Evolutionary conservation across 768 basidiomycete genomes (phyloP).

Genomic region (Kwoniella sp.): DNA sequence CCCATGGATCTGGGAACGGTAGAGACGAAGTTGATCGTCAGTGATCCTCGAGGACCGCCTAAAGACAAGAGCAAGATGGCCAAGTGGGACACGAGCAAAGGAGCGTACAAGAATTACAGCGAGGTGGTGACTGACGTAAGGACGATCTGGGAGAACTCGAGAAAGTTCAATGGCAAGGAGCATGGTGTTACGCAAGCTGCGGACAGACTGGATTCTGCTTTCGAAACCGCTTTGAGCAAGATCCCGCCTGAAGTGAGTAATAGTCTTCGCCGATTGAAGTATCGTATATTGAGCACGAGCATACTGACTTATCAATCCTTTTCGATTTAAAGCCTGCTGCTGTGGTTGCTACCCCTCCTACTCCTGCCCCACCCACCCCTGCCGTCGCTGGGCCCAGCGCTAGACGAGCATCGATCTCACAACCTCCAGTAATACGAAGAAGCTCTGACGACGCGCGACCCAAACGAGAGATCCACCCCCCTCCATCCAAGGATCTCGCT

Average conservation of each 20-base stretch:
- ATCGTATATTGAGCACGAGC: too few relatives aligned
- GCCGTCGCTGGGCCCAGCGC: slow-evolving; percentile 34
- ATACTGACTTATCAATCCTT: neutral
- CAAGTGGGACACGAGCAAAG: slow-evolving; percentile 51
- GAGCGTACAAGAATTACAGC: slow-evolving; percentile 67
- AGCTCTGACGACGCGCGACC: slow-evolving; percentile 67
- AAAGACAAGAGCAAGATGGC: slow-evolving; percentile 50
- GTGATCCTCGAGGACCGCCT: slow-evolving; percentile 71
- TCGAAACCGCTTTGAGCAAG: slow-evolving; percentile 84
- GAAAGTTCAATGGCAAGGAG: slow-evolving; percentile 90
- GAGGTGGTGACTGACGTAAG: slow-evolving; percentile 85
- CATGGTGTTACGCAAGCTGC: slow-evolving; percentile 79
- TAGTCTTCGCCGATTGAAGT: too few relatives aligned
- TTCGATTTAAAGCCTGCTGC: slow-evolving; percentile 20
- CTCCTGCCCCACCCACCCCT: slow-evolving; percentile 34
- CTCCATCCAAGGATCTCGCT: slow-evolving; percentile 84
- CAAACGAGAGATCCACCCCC: slow-evolving; percentile 96
- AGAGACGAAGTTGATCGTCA: slow-evolving; percentile 79
- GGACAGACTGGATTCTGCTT: slow-evolving; percentile 76
- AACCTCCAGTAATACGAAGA: slow-evolving; percentile 76
- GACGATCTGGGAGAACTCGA: slow-evolving; percentile 82
- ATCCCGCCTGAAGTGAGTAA: slow-evolving; percentile 78
- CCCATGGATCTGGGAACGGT: slow-evolving; percentile 96
- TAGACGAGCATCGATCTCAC: slow-evolving; percentile 75
- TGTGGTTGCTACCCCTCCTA: slow-evolving; percentile 20